Percentiles rank a stretch among this genome's conserved stretches.
These are phyloP conservation scores for Huiozyma naganishii DNA, from an alignment of 805 yeast genomes.

Conservation along the genomic window DNA sequence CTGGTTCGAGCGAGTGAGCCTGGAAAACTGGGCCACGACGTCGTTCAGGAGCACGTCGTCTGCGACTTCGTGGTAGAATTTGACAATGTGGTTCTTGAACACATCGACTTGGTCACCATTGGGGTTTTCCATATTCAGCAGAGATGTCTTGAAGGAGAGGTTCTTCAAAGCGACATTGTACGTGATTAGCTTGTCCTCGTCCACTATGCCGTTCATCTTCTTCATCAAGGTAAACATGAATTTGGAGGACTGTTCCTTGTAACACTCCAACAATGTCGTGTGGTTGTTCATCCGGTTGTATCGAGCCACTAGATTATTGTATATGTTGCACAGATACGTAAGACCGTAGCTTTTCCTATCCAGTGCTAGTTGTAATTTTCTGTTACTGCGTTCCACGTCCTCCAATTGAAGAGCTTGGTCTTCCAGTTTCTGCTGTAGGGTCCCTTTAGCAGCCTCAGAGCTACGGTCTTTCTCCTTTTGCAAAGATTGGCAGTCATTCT, in stretches of 20 bases:
- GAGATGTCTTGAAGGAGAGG: not conserved
- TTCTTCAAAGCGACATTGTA: conserved; percentile 2
- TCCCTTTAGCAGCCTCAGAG: not conserved
- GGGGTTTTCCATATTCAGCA: not conserved
- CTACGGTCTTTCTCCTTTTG: no score
- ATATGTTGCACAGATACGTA: not conserved
- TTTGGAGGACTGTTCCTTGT: conserved; percentile 1
- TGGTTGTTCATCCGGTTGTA: not conserved
- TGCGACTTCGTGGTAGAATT: conserved; percentile 1
- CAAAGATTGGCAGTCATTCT: no score
- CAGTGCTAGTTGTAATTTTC: not conserved
- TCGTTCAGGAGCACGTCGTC: not conserved
- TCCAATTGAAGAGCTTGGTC: not conserved
- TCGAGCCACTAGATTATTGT: not conserved
- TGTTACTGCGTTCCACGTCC: not conserved
- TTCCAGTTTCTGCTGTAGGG: not conserved
- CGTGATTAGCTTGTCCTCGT: not conserved
- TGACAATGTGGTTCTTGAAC: not conserved
- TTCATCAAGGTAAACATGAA: conserved; percentile 3
- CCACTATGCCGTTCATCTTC: conserved; percentile 1
- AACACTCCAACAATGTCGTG: conserved; percentile 1
- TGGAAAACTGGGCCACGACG: not conserved
- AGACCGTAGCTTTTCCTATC: not conserved
- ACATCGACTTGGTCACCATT: not conserved
- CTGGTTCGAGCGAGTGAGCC: not conserved